Percentiles rank a stretch among this genome's conserved stretches.
These are phyloP conservation scores for Penicillium sp. DNA, from an alignment of 2,329 filamentous ascomycete genomes.

Conservation along the genomic window DNA sequence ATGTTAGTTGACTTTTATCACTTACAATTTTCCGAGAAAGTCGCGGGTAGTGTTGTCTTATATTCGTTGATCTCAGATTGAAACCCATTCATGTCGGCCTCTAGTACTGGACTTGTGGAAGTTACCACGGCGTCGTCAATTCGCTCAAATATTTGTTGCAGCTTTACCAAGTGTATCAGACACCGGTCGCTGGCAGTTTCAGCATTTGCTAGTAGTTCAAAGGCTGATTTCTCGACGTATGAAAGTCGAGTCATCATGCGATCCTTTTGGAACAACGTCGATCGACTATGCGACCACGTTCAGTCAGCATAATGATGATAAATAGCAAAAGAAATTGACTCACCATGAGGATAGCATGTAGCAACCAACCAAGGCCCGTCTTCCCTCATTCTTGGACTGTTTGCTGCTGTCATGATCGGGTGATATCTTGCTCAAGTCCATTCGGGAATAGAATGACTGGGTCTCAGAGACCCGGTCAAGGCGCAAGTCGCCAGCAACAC, in stretches of 20 bases:
- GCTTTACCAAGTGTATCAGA: slow-evolving; percentile 1
- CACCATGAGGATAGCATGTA: slow-evolving; percentile 2
- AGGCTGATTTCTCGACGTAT: neutral
- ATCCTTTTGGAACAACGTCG: slow-evolving; percentile 3
- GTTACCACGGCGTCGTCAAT: slow-evolving; percentile 4
- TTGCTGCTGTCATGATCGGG: neutral
- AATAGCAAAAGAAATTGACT: neutral
- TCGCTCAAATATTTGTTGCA: slow-evolving; percentile 5
- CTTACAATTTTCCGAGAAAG: neutral
- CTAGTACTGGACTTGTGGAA: neutral
- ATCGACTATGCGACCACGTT: neutral
- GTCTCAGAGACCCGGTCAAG: slow-evolving; percentile 1
- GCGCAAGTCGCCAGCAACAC: neutral
- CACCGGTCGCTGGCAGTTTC: slow-evolving; percentile 1
- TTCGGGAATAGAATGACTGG: neutral
- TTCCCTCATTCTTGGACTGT: slow-evolving; percentile 1
- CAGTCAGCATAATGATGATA: neutral
- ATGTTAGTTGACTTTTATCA: neutral
- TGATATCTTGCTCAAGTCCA: neutral
- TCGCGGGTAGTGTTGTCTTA: neutral
- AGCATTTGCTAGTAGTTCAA: neutral
- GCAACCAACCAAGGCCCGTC: slow-evolving; percentile 5
- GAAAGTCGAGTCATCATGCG: slow-evolving; percentile 2
- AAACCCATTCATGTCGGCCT: slow-evolving; percentile 1
- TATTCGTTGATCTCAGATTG: neutral